Evolutionary conservation across 768 basidiomycete species (phyloP).

Genomic region (Cantharellus cinnabarinus): DNA sequence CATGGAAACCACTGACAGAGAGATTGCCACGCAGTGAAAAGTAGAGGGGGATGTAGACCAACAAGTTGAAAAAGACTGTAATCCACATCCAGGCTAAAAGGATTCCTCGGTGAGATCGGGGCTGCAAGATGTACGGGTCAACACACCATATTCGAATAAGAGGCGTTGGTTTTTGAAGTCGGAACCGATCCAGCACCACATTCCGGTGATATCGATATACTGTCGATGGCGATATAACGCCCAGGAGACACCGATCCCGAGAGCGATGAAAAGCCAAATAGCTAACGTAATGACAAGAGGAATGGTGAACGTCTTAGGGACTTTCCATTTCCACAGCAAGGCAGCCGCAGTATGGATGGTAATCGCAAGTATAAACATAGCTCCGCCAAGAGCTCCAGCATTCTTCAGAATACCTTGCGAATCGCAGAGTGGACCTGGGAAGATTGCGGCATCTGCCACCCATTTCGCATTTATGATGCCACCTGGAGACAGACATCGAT

Average conservation of each 20-base stretch:
- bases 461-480: neutral
- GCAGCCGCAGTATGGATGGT: slow-evolving; percentile 4
- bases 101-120: slow-evolving; percentile 18
- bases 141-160: slow-evolving; percentile 7
- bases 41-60: slow-evolving; percentile 27
- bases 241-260: neutral
- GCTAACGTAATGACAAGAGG: neutral
- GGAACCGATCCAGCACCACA: slow-evolving; percentile 8
- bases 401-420: neutral
- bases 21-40: slow-evolving; percentile 21
- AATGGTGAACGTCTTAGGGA: neutral
- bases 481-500: neutral
- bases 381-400: neutral
- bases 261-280: slow-evolving; percentile 5
- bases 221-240: neutral
- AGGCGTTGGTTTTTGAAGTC: neutral
- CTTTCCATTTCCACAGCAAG: slow-evolving; percentile 3
- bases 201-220: neutral
- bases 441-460: neutral
- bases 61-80: slow-evolving; percentile 22
- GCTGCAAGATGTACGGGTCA: slow-evolving; percentile 3
- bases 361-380: slow-evolving; percentile 3
- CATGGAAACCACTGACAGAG: slow-evolving; percentile 10
- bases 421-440: neutral
- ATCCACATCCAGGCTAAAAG: slow-evolving; percentile 30